phyloP scores from a whole-genome alignment of 2,329 filamentous ascomycete genomes.

The Colletotrichum sp. region DNA sequence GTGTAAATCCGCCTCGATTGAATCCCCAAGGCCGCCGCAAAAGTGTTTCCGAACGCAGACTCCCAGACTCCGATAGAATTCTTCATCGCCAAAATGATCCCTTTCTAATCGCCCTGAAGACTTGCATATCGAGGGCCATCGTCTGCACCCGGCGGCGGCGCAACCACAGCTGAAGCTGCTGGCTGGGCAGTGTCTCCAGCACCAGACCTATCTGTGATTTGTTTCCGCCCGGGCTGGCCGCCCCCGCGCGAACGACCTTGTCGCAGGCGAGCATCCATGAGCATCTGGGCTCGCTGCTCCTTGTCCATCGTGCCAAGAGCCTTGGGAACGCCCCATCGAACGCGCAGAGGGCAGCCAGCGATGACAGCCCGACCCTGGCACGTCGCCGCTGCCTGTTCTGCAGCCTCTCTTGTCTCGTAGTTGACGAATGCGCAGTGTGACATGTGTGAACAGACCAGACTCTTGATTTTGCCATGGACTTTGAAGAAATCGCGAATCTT shows the following conservation, averaged over 20 bases:
- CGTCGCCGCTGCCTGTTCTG: constrained; percentile 83
- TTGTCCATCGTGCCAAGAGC: constrained; percentile 90
- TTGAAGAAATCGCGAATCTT: constrained; percentile 91
- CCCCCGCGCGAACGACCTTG: constrained; percentile 33
- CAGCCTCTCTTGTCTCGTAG: constrained; percentile 82
- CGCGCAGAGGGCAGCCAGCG: constrained; percentile 85
- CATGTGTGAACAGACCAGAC: constrained; percentile 93
- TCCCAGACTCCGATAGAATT: constrained; percentile 3
- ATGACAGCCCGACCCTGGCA: constrained; percentile 90
- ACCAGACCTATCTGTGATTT: not conserved
- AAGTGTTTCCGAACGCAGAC: not conserved
- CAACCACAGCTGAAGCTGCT: constrained; percentile 58
- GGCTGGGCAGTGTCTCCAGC: not conserved
- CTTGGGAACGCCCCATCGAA: constrained; percentile 93
- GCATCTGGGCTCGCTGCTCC: constrained; percentile 81
- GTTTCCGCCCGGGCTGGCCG: constrained; percentile 18
- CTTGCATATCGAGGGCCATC: constrained; percentile 83
- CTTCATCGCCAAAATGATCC: not conserved
- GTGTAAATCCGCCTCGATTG: not conserved
- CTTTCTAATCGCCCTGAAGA: constrained; percentile 74
- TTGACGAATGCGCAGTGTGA: constrained; percentile 98
- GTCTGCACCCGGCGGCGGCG: constrained; percentile 74
- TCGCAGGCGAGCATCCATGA: constrained; percentile 69
- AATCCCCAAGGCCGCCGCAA: not conserved
- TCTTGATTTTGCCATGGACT: constrained; percentile 86